Evolutionary conservation across 1,284 basidiomycete genomes (phyloP).

Genomic region (Cryptococcus maquisensis): DNA sequence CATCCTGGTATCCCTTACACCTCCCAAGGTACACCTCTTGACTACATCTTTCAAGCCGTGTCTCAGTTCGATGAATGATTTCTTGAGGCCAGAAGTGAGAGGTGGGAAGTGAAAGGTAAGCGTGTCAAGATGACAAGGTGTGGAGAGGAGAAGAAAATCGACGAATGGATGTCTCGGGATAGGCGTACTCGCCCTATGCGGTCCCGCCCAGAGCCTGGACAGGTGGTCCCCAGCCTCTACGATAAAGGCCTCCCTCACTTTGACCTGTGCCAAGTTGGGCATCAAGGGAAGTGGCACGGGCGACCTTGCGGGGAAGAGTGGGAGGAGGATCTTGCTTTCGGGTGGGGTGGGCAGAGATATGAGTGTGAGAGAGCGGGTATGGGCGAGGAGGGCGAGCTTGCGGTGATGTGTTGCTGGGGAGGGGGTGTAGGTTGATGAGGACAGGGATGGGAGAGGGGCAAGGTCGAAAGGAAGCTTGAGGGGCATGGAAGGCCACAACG

Average conservation of each 20-base stretch:
- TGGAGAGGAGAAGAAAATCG: conserved; percentile 3
- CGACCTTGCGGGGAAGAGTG: background rate
- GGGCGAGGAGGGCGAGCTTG: background rate
- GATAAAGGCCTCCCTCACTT: background rate
- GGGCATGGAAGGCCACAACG: conserved; percentile 3
- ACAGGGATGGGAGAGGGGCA: background rate
- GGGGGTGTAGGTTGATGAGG: background rate
- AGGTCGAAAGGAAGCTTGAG: background rate
- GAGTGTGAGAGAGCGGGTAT: background rate
- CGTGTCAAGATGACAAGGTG: background rate
- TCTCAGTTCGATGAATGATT: background rate
- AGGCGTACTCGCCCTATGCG: background rate
- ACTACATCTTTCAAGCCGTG: background rate
- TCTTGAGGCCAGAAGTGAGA: background rate
- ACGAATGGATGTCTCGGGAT: background rate
- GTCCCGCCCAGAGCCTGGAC: background rate
- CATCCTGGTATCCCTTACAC: background rate
- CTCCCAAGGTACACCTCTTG: background rate
- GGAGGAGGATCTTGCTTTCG: no score
- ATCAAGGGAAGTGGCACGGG: background rate
- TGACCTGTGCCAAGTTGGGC: background rate
- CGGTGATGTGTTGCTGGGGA: background rate
- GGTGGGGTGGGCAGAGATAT: background rate
- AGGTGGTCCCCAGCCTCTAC: conserved; percentile 2
- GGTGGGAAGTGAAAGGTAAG: conserved; percentile 1